phyloP scores from a whole-genome alignment of 192 early-diverging fungal species.

The Coemansia sp. region DNA sequence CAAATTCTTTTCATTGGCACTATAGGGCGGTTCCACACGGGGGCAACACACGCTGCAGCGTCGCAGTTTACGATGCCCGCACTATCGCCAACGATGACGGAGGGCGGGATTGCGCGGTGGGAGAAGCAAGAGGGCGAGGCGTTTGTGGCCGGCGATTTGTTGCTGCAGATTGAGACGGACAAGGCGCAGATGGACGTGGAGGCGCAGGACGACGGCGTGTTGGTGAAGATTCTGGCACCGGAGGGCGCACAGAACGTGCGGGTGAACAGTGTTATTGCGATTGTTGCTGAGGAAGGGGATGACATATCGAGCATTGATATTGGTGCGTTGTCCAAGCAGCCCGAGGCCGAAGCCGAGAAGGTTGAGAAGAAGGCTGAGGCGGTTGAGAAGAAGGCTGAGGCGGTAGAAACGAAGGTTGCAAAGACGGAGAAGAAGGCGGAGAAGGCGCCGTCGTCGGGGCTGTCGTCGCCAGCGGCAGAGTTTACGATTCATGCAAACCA shows the following conservation, averaged over 20 bases:
- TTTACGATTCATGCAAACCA: slow-evolving; percentile 52
- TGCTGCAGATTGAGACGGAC: slow-evolving; percentile 96
- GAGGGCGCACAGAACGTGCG: slow-evolving; percentile 65
- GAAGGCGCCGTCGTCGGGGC: slow-evolving; percentile 12
- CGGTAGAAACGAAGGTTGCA: background rate
- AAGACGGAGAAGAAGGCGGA: slow-evolving; percentile 1
- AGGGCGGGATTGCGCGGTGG: slow-evolving; percentile 91
- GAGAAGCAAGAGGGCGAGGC: slow-evolving; percentile 92
- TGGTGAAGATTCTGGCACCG: slow-evolving; percentile 87
- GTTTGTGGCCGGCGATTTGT: slow-evolving; percentile 84
- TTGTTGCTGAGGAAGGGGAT: slow-evolving; percentile 88
- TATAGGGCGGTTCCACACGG: background rate
- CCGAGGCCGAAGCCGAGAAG: background rate
- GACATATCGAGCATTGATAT: slow-evolving; percentile 77
- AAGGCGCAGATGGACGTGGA: slow-evolving; percentile 99
- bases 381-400: background rate
- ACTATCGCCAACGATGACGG: slow-evolving; percentile 98
- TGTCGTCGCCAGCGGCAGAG: slow-evolving; percentile 41
- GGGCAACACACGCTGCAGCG: slow-evolving; percentile 15
- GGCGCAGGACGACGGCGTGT: slow-evolving; percentile 94
- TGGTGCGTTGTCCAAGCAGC: slow-evolving; percentile 43
- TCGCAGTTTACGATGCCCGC: slow-evolving; percentile 89
- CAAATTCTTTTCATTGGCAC: background rate
- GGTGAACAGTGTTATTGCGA: slow-evolving; percentile 76
- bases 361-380: too few species aligned